These are phyloP conservation scores for Pestalotiopsis sp. DNA, from an alignment of 2,329 filamentous ascomycete genomes.

Conservation along the genomic window DNA sequence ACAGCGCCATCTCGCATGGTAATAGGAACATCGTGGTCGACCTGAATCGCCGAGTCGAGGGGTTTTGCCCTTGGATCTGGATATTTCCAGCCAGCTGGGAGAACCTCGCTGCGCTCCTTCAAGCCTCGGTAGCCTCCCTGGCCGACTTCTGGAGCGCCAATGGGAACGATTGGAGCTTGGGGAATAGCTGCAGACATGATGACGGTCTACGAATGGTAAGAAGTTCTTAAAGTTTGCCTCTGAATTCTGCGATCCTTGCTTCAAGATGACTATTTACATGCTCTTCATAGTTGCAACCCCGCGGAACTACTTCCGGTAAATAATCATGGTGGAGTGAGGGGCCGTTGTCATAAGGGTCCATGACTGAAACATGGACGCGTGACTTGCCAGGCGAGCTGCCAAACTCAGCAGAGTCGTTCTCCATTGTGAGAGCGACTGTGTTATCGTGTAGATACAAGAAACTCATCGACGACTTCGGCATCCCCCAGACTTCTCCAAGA, in stretches of 20 bases:
- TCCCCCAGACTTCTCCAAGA: not conserved
- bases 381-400: not conserved
- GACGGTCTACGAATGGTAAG: not conserved
- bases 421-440: not conserved
- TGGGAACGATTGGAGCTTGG: constrained; percentile 12
- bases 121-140: constrained; percentile 14
- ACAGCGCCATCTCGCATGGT: constrained; percentile 25
- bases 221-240: not conserved
- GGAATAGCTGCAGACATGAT: constrained; percentile 8
- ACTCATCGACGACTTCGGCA: constrained; percentile 1
- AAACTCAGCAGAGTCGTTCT: not conserved
- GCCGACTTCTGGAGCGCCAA: constrained; percentile 13
- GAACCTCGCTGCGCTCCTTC: constrained; percentile 14
- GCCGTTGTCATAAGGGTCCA: not conserved
- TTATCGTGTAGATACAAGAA: not conserved
- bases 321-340: not conserved
- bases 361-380: not conserved
- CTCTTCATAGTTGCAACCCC: not conserved
- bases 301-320: not conserved
- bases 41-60: constrained; percentile 10
- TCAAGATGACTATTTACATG: not conserved
- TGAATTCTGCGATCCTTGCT: not conserved
- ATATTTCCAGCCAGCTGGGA: constrained; percentile 15
- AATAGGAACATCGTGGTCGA: constrained; percentile 22
- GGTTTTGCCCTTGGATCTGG: constrained; percentile 8